phyloP scores from a whole-genome alignment of 306 rosid genomes.

The Medicago truncatula region DNA sequence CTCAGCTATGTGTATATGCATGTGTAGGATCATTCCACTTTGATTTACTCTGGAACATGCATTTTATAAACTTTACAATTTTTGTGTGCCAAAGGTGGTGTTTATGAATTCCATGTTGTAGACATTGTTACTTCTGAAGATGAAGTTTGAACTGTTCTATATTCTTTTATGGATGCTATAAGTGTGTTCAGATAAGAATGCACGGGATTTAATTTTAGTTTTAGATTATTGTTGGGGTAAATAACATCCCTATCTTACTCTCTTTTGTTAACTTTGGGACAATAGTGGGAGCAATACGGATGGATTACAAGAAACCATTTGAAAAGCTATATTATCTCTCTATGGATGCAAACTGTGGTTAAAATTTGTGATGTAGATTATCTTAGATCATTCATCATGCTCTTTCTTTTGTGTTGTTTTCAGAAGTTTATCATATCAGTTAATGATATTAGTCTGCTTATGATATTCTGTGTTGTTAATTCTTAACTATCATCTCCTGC shows the following conservation, averaged over 20 bases:
- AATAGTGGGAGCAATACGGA: neutral
- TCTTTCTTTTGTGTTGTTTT: neutral
- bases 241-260: neutral
- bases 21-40: slow-evolving; percentile 16
- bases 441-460: slow-evolving; percentile 22
- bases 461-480: slow-evolving; percentile 26
- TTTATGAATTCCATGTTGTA: slow-evolving; percentile 9
- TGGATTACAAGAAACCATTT: neutral
- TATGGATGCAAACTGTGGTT: slow-evolving; percentile 1
- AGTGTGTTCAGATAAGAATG: slow-evolving; percentile 18
- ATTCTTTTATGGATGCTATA: slow-evolving; percentile 3
- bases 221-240: neutral
- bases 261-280: slow-evolving; percentile 5
- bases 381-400: neutral
- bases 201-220: neutral
- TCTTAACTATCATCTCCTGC: slow-evolving; percentile 13
- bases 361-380: neutral
- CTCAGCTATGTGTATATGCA: neutral
- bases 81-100: slow-evolving; percentile 15
- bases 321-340: slow-evolving; percentile 7
- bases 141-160: slow-evolving; percentile 4
- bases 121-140: slow-evolving; percentile 20
- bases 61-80: neutral
- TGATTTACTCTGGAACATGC: too few relatives aligned
- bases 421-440: slow-evolving; percentile 5